Base-by-base conservation (phyloP, 1,284 basidiomycete species). In the Puccinia polysora region DNA sequence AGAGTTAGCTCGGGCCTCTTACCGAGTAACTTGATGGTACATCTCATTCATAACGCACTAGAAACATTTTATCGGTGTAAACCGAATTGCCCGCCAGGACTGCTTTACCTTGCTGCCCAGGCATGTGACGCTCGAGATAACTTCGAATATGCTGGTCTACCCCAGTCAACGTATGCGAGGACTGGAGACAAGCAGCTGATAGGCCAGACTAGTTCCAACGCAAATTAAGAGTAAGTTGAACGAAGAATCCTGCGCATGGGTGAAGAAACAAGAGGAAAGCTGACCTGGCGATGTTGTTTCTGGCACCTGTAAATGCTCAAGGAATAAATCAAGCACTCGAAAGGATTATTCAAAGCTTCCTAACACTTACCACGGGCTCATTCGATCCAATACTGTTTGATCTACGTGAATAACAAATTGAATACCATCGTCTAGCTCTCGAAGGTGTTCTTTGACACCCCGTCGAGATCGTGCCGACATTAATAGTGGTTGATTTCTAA, bases 81-180 rank as follows among this genome's bases (percentile, higher is more conserved):
- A 80, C 79, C 0, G 78, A 77, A 74, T 76, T 79, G 5, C 79
- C 79, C 2, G 79, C 79, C 2, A 80, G 73, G 36, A 76, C 76
- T 14, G 78, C 79, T 2, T 55, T 47, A 12, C 68, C 68, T 71
- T 53, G 7, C 34, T 32, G 43, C 23, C 49, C 25, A 28, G 74
- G 43, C 47, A 75, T 74, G 36, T 74, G 71, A 0, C 49, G 40
- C 7, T 78, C 76, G 4, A 80, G 52, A 49, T 71, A 71, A 14
- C 45, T 15, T 3, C 56, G 49, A 34, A 71, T 30, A 20, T 43
- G 30, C 36, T 47, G 68, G 20, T 71, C 68, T 23, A 63, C 59
- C 55, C 63, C 58, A 45, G 34, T 5, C 78, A 75, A 56, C 77
- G 78, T 14, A 25, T 36, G 45, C 8, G 40, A 0, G 14, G 58